A percentile compares a stretch with the other conserved stretches of the same genome.
phyloP scores from a whole-genome alignment of 2,329 filamentous ascomycete genomes.

The Chrysoporthe cubensis region DNA sequence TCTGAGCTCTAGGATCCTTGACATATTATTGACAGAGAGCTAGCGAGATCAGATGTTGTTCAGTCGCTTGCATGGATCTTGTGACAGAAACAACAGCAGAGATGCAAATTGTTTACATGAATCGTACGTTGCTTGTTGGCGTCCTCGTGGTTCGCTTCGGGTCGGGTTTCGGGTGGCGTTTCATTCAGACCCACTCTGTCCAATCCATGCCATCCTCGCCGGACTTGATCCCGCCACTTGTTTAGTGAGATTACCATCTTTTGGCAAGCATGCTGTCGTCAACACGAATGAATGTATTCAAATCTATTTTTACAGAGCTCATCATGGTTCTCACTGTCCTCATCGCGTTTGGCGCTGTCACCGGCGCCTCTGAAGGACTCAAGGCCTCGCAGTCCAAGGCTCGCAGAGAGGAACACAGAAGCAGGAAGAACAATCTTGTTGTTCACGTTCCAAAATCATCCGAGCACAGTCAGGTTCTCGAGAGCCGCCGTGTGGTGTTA shows the following conservation, averaged over 20 bases:
- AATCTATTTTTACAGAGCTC: background rate
- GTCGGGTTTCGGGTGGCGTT: slow-evolving; percentile 12
- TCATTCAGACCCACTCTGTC: slow-evolving; percentile 6
- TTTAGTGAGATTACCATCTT: background rate
- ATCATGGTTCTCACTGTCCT: slow-evolving; percentile 39
- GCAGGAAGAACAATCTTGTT: slow-evolving; percentile 51
- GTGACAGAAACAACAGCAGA: background rate
- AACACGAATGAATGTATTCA: background rate
- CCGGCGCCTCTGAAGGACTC: slow-evolving; percentile 52
- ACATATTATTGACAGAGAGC: background rate
- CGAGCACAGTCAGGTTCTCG: slow-evolving; percentile 44
- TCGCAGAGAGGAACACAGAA: slow-evolving; percentile 50
- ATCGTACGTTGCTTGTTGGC: slow-evolving; percentile 14
- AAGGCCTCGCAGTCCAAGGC: slow-evolving; percentile 49
- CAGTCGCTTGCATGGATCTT: slow-evolving; percentile 3
- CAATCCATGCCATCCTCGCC: background rate
- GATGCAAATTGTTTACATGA: background rate
- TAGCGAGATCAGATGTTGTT: slow-evolving; percentile 9
- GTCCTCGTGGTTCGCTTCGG: slow-evolving; percentile 2
- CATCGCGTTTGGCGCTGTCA: slow-evolving; percentile 46
- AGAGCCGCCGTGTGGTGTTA: slow-evolving; percentile 49
- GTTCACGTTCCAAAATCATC: slow-evolving; percentile 52
- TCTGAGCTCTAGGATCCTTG: background rate
- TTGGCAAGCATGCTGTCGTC: background rate
- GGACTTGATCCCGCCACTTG: background rate